Percentiles rank a stretch among this genome's conserved stretches.
These are phyloP conservation scores for Hyphopichia khmerensis DNA, from an alignment of 1,139 yeast genomes.

Conservation along the genomic window DNA sequence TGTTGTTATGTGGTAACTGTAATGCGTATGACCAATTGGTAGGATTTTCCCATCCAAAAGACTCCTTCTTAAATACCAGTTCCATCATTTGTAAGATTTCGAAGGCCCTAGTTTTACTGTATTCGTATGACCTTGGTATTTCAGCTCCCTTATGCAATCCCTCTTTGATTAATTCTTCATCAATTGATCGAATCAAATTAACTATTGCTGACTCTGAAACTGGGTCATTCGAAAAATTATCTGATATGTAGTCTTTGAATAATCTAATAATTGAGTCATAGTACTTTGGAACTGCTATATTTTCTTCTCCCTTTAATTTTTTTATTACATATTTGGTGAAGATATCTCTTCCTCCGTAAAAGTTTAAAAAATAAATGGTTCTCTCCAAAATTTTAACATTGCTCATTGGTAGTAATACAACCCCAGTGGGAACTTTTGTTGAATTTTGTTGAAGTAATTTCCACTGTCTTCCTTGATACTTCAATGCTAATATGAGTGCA, in stretches of 20 bases:
- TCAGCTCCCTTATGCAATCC: slow-evolving; percentile 2
- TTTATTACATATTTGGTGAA: slow-evolving; percentile 21
- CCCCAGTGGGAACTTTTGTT: slow-evolving; percentile 42
- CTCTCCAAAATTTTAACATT: slow-evolving; percentile 27
- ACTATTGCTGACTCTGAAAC: slow-evolving; percentile 34
- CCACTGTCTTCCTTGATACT: slow-evolving; percentile 51
- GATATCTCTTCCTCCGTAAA: slow-evolving; percentile 18
- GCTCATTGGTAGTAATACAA: slow-evolving; percentile 46
- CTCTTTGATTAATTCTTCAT: slow-evolving; percentile 15
- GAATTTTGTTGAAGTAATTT: slow-evolving; percentile 28
- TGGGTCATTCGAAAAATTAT: slow-evolving; percentile 43
- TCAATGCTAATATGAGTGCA: slow-evolving; percentile 44
- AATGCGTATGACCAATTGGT: slow-evolving; percentile 43
- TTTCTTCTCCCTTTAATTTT: slow-evolving; percentile 14
- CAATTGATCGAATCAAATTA: slow-evolving; percentile 34
- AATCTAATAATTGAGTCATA: slow-evolving; percentile 38
- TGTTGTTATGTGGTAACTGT: slow-evolving; percentile 38
- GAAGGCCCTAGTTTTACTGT: slow-evolving; percentile 48
- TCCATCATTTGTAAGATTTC: slow-evolving; percentile 32
- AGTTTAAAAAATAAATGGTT: slow-evolving; percentile 30
- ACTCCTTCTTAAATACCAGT: slow-evolving; percentile 6
- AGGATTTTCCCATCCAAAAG: slow-evolving; percentile 43
- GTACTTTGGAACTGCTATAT: slow-evolving; percentile 17
- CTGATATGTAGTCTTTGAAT: slow-evolving; percentile 50
- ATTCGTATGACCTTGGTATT: slow-evolving; percentile 33